A percentile compares a stretch with the other conserved stretches of the same genome.
Evolutionary conservation across 495 filamentous ascomycete genomes (phyloP).

Genomic region (Penicillium pancosmium): DNA sequence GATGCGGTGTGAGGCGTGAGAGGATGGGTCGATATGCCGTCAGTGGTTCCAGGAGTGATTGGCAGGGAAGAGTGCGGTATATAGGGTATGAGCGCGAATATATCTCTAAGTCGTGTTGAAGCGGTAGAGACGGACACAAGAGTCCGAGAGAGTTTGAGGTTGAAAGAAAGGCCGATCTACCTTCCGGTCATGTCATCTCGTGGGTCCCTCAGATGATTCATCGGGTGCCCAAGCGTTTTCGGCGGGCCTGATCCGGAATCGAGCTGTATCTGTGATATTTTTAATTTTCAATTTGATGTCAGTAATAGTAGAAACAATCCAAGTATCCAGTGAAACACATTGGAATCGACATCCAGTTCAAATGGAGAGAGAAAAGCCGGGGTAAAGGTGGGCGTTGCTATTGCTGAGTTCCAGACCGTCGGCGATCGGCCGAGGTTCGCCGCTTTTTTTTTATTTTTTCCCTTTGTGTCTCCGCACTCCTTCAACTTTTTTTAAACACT

Average conservation of each 20-base stretch:
- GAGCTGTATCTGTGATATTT: too few species aligned
- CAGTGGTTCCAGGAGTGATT: slow-evolving; percentile 17
- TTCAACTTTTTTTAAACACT: slow-evolving; percentile 1
- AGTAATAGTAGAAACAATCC: too few species aligned
- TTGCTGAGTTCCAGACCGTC: slow-evolving; percentile 12
- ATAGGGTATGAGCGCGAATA: slow-evolving; percentile 10
- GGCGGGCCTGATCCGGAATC: slow-evolving; percentile 3
- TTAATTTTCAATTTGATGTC: too few species aligned
- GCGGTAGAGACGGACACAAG: slow-evolving; percentile 11
- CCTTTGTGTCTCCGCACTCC: slow-evolving; percentile 15
- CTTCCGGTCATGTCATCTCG: slow-evolving; percentile 21
- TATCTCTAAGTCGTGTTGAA: neutral
- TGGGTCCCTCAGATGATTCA: slow-evolving; percentile 31
- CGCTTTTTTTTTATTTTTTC: slow-evolving; percentile 31
- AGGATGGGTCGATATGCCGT: slow-evolving; percentile 18
- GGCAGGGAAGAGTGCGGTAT: slow-evolving; percentile 19
- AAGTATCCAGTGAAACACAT: too few species aligned
- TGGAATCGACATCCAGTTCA: too few species aligned
- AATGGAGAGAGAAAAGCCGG: neutral
- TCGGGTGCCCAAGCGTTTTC: slow-evolving; percentile 13
- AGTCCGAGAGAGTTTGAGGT: slow-evolving; percentile 17
- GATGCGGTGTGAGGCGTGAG: slow-evolving; percentile 36
- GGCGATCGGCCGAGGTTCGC: slow-evolving; percentile 22
- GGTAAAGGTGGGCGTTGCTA: neutral
- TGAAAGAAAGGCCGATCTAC: slow-evolving; percentile 6